Conservation (phyloP, 768 basidiomycete species). For the Crassisporium funariophilum region DNA sequence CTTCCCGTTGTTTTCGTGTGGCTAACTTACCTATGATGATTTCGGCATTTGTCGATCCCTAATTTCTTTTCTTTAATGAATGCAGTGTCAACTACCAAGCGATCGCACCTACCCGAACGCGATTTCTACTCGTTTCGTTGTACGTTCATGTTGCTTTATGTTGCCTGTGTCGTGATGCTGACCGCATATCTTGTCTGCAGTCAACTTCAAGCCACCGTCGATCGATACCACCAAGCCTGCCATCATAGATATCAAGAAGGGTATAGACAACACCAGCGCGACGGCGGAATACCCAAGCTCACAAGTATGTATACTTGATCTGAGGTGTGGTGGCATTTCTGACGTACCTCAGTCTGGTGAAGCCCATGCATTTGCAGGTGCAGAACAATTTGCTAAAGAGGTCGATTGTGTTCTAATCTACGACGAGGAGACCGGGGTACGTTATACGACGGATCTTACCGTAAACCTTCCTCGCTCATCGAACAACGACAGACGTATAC, state of each 20-base stretch:
- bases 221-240: constrained; percentile 69
- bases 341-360: constrained; percentile 13
- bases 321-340: background rate
- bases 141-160: constrained; percentile 35
- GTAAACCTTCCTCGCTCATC: constrained; percentile 12
- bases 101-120: constrained; percentile 56
- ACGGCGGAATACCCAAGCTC: constrained; percentile 66
- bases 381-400: constrained; percentile 62
- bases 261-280: constrained; percentile 53
- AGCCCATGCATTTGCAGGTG: constrained; percentile 54
- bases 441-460: constrained; percentile 21
- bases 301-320: constrained; percentile 46
- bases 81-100: constrained; percentile 29
- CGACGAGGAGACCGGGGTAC: constrained; percentile 72
- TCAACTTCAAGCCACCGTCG: constrained; percentile 75
- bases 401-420: constrained; percentile 80
- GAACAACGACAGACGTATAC: constrained; percentile 56
- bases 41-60: no score
- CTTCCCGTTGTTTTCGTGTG: no score
- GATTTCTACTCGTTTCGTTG: constrained; percentile 82
- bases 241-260: constrained; percentile 59
- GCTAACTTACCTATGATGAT: no score
- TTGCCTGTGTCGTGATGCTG: background rate
- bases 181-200: constrained; percentile 35
- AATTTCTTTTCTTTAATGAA: no score